phyloP scores from a whole-genome alignment of 768 basidiomycete genomes.

The Amyloporia xantha region DNA sequence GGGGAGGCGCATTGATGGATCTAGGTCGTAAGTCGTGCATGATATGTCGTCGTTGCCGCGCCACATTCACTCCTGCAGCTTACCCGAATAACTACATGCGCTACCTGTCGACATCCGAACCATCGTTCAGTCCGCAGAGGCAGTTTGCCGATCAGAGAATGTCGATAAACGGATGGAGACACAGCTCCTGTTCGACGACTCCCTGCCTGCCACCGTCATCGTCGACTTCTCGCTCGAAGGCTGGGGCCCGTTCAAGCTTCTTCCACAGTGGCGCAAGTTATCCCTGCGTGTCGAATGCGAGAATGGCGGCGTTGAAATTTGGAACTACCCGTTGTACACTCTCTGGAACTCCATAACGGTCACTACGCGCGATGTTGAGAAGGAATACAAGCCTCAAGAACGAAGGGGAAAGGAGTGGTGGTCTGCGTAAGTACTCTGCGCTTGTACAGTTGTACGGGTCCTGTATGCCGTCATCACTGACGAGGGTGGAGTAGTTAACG shows the following conservation, averaged over 20 bases:
- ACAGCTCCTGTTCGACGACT: constrained; percentile 18
- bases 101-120: constrained; percentile 8
- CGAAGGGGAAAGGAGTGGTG: constrained; percentile 40
- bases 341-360: constrained; percentile 42
- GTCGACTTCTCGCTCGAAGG: constrained; percentile 8
- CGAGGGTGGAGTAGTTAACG: constrained; percentile 41
- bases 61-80: too few species aligned
- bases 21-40: constrained; percentile 40
- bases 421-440: constrained; percentile 26
- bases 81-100: constrained; percentile 25
- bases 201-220: constrained; percentile 1
- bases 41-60: too few species aligned
- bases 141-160: constrained; percentile 21
- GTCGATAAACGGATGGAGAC: constrained; percentile 23
- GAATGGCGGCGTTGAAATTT: constrained; percentile 32
- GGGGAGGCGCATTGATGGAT: constrained; percentile 59
- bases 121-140: constrained; percentile 11
- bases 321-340: constrained; percentile 38
- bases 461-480: constrained; percentile 26
- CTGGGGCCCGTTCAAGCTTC: constrained; percentile 17
- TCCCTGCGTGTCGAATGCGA: constrained; percentile 24
- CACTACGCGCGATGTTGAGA: constrained; percentile 29
- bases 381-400: constrained; percentile 31
- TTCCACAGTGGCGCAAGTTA: constrained; percentile 23
- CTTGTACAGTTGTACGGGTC: too few species aligned